Conservation (phyloP, 108 stramenopile species). For the Nannochloropsis granulata region DNA sequence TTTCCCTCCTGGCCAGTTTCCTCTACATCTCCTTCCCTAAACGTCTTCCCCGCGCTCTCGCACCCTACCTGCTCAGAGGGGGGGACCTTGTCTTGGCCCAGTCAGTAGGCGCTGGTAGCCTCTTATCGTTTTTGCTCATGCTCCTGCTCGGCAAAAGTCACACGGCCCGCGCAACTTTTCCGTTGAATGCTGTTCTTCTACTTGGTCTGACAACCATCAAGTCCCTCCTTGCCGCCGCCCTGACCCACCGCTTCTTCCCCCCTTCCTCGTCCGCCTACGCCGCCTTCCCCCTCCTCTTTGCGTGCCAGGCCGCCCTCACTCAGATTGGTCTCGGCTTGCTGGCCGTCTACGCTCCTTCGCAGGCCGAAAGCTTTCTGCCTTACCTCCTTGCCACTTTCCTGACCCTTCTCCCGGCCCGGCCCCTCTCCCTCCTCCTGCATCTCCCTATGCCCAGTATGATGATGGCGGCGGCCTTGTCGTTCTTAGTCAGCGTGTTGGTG, state of each 20-base stretch:
- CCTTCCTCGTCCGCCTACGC: not conserved
- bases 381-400: not conserved
- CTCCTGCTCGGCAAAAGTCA: not conserved
- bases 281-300: not conserved
- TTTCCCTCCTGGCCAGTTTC: not conserved
- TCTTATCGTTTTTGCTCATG: not conserved
- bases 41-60: not conserved
- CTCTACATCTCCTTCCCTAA: not conserved
- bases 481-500: not conserved
- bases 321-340: not conserved
- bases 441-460: not conserved
- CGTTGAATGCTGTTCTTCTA: not conserved
- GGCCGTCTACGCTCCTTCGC: not conserved
- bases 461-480: not conserved
- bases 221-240: not conserved
- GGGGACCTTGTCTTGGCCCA: not conserved
- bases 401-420: not conserved
- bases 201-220: not conserved
- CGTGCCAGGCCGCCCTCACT: not conserved
- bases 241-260: not conserved
- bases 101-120: not conserved
- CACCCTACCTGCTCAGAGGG: not conserved
- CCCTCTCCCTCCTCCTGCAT: not conserved
- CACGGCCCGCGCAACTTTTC: not conserved
- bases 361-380: not conserved